Base-by-base conservation (phyloP, 208 protist genomes). In the Wallacemonas sp. region DNA sequence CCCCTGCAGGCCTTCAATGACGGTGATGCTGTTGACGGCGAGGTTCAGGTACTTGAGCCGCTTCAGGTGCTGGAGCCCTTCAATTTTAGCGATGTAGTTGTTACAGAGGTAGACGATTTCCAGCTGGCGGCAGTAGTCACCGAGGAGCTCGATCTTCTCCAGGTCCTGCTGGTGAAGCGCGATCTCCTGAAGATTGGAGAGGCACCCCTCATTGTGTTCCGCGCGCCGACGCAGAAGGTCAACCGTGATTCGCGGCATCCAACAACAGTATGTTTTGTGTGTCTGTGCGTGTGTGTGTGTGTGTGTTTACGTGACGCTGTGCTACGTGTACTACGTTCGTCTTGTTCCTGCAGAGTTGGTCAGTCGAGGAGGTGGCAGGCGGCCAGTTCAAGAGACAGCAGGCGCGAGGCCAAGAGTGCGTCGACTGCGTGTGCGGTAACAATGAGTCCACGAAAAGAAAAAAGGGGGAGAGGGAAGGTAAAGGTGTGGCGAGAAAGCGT, bases 141-240 rank as follows among this genome's bases (percentile, higher is more conserved):
- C 87, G 37, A 97, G 65, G 15, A 94, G 34, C 66, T 97, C 92
- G 44, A 99, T 98, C 48, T 66, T 69, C 54, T 97, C 92, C 41
- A 99, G 92, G 69, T 99, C 95, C 52, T 98, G 91, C 67, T 99
- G 97, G 76, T 99, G 98, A 8, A 99, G 83, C 5, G 98, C 88
- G 34, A 99, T 85, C 71, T 99, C 97, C 66, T 98, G 91, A 36
- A 99, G 78, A 46, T 80, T 93, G 17, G 79, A 87, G 13, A 99
- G 82, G 58, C 89, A 85, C 17, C 96, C 95, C 21, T 99, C 97
- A 64, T 99, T 99, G 85, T 99, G 97, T 73, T 99, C 98, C 3
- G 97, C 83, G n/a, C 97, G 89, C 19, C 94, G 97, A 19, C 97
- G 81, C 1, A 99, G 79, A 30, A 99, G 61, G 3, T 98, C 90